phyloP scores from a whole-genome alignment of 495 filamentous ascomycete species.

The Bathelium albidoporum region DNA sequence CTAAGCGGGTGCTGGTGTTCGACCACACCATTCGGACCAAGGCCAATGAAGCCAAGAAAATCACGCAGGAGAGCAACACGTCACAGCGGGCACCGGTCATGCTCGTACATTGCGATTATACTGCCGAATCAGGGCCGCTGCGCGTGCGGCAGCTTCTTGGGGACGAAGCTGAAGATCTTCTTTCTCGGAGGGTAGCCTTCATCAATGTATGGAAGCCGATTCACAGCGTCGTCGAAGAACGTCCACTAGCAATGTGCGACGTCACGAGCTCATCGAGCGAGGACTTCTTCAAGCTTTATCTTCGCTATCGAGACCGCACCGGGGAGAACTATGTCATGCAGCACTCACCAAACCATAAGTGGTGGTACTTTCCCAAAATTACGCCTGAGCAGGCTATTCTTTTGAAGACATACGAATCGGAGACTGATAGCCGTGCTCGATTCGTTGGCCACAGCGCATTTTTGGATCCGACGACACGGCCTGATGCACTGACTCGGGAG shows the following conservation, averaged over 20 bases:
- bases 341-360: constrained; percentile 20
- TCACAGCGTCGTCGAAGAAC: constrained; percentile 21
- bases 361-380: constrained; percentile 30
- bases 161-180: constrained; percentile 22
- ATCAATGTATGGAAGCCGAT: constrained; percentile 32
- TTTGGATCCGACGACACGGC: constrained; percentile 13
- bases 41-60: constrained; percentile 19
- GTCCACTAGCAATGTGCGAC: constrained; percentile 29
- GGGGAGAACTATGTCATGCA: constrained; percentile 32
- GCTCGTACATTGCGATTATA: constrained; percentile 32
- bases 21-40: constrained; percentile 31
- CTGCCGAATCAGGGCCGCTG: constrained; percentile 23
- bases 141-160: constrained; percentile 27
- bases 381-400: constrained; percentile 22
- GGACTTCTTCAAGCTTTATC: constrained; percentile 30
- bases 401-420: constrained; percentile 27
- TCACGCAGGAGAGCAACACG: constrained; percentile 27
- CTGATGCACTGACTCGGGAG: constrained; percentile 16
- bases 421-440: constrained; percentile 14
- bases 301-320: constrained; percentile 27
- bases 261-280: constrained; percentile 15
- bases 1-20: constrained; percentile 27
- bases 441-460: constrained; percentile 20
- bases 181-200: constrained; percentile 25
- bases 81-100: constrained; percentile 28